Conservation (phyloP, 441 rosid species). For the Isatis lusitanica region DNA sequence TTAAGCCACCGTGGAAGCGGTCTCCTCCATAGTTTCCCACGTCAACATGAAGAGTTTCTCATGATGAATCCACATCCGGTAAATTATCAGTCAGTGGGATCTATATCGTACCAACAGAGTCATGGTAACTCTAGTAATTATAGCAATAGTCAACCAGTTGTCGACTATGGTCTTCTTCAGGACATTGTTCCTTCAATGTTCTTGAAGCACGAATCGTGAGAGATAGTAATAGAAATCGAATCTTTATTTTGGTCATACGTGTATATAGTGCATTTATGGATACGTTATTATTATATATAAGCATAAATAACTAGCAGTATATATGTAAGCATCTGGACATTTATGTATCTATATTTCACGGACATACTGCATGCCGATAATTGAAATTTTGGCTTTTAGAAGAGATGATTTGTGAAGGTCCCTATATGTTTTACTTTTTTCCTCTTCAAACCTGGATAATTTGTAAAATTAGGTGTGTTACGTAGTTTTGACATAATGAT, state of each 20-base stretch:
- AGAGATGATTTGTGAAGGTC: background rate
- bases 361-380: background rate
- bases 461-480: background rate
- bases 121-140: constrained; percentile 33
- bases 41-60: constrained; percentile 44
- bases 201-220: constrained; percentile 58
- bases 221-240: background rate
- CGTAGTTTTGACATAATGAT: background rate
- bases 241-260: background rate
- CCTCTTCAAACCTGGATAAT: background rate
- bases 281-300: background rate
- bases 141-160: constrained; percentile 40
- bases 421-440: background rate
- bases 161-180: constrained; percentile 77
- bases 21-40: constrained; percentile 39
- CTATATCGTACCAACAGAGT: constrained; percentile 23
- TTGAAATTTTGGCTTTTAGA: background rate
- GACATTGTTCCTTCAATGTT: constrained; percentile 77
- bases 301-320: background rate
- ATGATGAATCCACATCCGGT: constrained; percentile 19
- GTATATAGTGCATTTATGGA: background rate
- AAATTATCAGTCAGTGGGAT: constrained; percentile 8
- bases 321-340: background rate
- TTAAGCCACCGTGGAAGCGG: constrained; percentile 13
- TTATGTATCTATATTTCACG: background rate